Percentiles rank a stretch among this genome's conserved stretches.
Evolutionary conservation across 495 filamentous ascomycete species (phyloP).

Genomic region (Aspergillus funiculosus): DNA sequence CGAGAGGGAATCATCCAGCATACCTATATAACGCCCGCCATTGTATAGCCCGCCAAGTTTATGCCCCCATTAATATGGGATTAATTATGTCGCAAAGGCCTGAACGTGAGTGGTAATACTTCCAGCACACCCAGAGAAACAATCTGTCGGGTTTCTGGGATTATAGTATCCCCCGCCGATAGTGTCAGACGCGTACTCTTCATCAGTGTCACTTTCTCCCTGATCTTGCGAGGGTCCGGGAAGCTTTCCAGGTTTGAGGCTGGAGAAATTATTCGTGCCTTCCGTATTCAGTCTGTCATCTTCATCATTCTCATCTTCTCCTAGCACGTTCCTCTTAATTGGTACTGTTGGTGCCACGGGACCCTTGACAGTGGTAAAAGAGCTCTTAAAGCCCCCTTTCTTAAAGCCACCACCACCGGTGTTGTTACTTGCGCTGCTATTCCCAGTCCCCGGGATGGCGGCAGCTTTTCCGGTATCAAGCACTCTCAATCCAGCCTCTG

Average conservation of each 20-base stretch:
- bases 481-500: slow-evolving; percentile 41
- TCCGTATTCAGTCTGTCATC: slow-evolving; percentile 8
- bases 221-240: slow-evolving; percentile 14
- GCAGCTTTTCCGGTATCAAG: slow-evolving; percentile 26
- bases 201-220: slow-evolving; percentile 41
- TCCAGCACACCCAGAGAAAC: slow-evolving; percentile 37
- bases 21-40: too few species aligned
- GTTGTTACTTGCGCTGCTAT: background rate
- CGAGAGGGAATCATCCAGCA: too few species aligned
- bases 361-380: slow-evolving; percentile 47
- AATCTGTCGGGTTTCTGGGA: slow-evolving; percentile 48
- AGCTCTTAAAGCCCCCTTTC: slow-evolving; percentile 59
- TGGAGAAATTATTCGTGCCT: slow-evolving; percentile 16
- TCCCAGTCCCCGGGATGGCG: slow-evolving; percentile 3
- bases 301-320: slow-evolving; percentile 37
- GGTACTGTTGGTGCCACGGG: slow-evolving; percentile 24
- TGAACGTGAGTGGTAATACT: slow-evolving; percentile 6
- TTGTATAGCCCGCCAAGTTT: too few species aligned
- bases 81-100: background rate
- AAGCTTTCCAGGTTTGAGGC: slow-evolving; percentile 39
- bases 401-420: slow-evolving; percentile 48
- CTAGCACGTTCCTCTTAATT: slow-evolving; percentile 41
- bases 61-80: background rate
- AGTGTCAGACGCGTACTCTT: slow-evolving; percentile 37
- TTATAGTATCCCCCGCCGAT: slow-evolving; percentile 45